These are phyloP conservation scores for Jaenimonas drosophilae DNA, from an alignment of 208 protist genomes.

Conservation along the genomic window DNA sequence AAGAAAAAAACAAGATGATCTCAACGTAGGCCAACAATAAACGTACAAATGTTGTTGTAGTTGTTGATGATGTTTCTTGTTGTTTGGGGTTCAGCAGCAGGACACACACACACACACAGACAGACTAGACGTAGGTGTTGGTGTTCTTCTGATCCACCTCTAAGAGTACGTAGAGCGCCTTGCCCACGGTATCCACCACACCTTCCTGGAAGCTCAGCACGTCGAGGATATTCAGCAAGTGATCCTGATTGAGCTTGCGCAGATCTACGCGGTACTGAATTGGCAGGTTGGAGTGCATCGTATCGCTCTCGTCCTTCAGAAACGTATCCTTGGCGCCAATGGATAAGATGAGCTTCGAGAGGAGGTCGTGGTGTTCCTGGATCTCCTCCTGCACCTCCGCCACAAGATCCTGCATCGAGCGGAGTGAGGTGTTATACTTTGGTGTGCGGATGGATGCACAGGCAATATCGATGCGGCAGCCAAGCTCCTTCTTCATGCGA, in stretches of 20 bases:
- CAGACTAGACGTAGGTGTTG: conserved; percentile 2
- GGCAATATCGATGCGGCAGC: conserved; percentile 55
- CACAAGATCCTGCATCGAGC: conserved; percentile 49
- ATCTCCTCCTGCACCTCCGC: conserved; percentile 48
- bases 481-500: conserved; percentile 65
- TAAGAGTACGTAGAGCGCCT: conserved; percentile 62
- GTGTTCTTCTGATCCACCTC: conserved; percentile 35
- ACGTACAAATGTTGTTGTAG: background rate
- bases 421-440: conserved; percentile 66
- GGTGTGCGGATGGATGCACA: conserved; percentile 50
- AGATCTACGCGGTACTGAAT: conserved; percentile 49
- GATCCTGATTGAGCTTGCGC: conserved; percentile 58
- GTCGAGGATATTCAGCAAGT: conserved; percentile 70
- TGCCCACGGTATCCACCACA: conserved; percentile 66
- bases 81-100: background rate
- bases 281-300: conserved; percentile 78
- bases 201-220: conserved; percentile 73
- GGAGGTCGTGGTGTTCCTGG: conserved; percentile 59
- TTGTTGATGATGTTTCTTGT: background rate
- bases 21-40: background rate
- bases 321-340: conserved; percentile 76
- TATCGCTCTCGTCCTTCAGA: conserved; percentile 38
- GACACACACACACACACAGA: background rate
- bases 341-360: conserved; percentile 61
- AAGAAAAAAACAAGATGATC: background rate